A percentile compares a stretch with the other conserved stretches of the same genome.
Conservation (phyloP, 768 basidiomycete genomes). For the Fomitopsis serialis region DNA sequence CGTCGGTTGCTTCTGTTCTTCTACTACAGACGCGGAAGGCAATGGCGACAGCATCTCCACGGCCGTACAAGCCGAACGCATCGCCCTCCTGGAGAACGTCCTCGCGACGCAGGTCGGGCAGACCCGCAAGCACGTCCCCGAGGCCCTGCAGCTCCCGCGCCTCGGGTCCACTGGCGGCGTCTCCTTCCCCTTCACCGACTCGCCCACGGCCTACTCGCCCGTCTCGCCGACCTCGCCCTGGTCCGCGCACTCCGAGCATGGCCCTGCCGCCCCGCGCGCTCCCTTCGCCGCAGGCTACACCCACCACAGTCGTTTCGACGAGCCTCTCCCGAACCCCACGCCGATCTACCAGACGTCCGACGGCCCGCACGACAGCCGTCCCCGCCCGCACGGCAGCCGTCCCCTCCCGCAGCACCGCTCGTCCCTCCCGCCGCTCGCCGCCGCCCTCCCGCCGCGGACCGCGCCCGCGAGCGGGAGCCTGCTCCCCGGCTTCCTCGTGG, state of each 20-base stretch:
- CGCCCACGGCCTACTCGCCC: conserved; percentile 4
- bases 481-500: conserved; percentile 74
- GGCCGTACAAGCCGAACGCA: conserved; percentile 80
- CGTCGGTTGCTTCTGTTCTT: neutral
- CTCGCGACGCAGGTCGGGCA: conserved; percentile 44
- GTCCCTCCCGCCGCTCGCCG: conserved; percentile 22
- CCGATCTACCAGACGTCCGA: conserved; percentile 74
- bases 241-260: neutral
- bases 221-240: neutral
- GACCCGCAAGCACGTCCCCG: conserved; percentile 4
- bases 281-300: neutral
- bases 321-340: conserved; percentile 16
- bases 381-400: conserved; percentile 29
- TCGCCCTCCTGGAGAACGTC: conserved; percentile 72
- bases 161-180: conserved; percentile 4
- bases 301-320: neutral
- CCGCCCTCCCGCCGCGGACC: conserved; percentile 20
- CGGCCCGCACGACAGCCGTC: conserved; percentile 29
- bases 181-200: conserved; percentile 6
- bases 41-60: conserved; percentile 85
- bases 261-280: neutral
- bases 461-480: conserved; percentile 30
- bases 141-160: neutral
- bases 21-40: conserved; percentile 66
- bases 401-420: conserved; percentile 30